These are phyloP conservation scores for Amauroascus niger DNA, from an alignment of 2,329 filamentous ascomycete genomes.

Conservation along the genomic window DNA sequence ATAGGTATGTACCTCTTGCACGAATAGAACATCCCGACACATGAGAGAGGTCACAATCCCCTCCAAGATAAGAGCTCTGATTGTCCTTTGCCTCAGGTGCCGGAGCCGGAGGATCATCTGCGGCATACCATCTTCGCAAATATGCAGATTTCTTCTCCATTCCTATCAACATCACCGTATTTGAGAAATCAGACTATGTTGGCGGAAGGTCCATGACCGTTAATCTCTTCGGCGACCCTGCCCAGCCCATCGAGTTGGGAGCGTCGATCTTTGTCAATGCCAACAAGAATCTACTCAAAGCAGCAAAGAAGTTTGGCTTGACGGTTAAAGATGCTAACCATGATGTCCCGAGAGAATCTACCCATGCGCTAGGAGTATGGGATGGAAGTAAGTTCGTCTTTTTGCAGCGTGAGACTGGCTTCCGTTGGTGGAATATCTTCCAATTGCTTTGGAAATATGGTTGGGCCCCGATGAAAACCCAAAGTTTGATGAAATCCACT, in stretches of 20 bases:
- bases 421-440: constrained; percentile 68
- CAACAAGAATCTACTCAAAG: constrained; percentile 72
- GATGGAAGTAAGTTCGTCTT: constrained; percentile 68
- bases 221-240: constrained; percentile 58
- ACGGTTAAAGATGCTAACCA: constrained; percentile 41
- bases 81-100: constrained; percentile 51
- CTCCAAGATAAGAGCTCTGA: neutral
- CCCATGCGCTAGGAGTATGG: constrained; percentile 65
- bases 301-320: constrained; percentile 62
- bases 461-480: constrained; percentile 61
- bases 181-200: constrained; percentile 66
- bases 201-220: constrained; percentile 85
- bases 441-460: constrained; percentile 84
- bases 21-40: neutral
- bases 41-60: neutral
- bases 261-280: constrained; percentile 83
- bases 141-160: constrained; percentile 55
- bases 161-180: constrained; percentile 70
- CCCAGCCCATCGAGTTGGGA: constrained; percentile 69
- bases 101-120: constrained; percentile 75
- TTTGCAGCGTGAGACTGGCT: constrained; percentile 48
- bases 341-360: constrained; percentile 38
- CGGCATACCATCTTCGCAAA: constrained; percentile 70
- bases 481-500: constrained; percentile 60
- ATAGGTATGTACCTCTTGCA: constrained; percentile 11